Evolutionary conservation across 257 asterid species (phyloP), one percentile per base, ranked within the genome.

Genomic region (Gentiana dahurica): DNA sequence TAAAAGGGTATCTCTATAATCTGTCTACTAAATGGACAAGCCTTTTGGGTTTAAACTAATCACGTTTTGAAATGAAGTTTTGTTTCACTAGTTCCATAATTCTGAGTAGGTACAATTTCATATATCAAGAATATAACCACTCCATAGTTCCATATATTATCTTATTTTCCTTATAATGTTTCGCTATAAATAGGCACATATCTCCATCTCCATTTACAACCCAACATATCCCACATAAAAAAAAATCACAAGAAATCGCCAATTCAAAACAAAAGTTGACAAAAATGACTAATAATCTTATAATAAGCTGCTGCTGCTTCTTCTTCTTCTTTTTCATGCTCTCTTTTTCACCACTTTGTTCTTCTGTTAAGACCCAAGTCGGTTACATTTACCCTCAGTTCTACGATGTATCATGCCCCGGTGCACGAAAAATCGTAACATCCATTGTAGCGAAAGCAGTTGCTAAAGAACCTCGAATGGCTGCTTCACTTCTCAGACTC

Each of bases 401-500:
- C 73, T 89, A 89, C 51, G 79, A 89, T 57, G 75, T 75, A 3
- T 72, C 91, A 1, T 90, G 96, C 75, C 98, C 96, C 0, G 65
- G 55, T 55, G 95, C 95, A 0, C 79, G 43, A 52, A 70, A 80
- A 37, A 84, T 90, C 32, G 84, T 90, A 3, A 71, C 66, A 61
- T 80, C 91, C n/a, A 55, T 87, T 37, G 94, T 90, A 49, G 85
- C 95, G 0, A 80, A 84, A 68, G 95, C 91, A 5, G 94, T 90
- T 9, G 81, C 85, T 8, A 75, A 51, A 69, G 96, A 90, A 56
- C 80, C 94, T 8, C 88, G 98, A 36, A 87, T 87, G 96, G 98
- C 96, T 55, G 98, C 98, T 56, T 86, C 98, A 3, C 81, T 89
- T 51, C 43, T 86, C 38, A 74, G 95, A 75, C 95, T 90, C 53